Evolutionary conservation across 2,329 filamentous ascomycete genomes (phyloP).

Genomic region (Aspergillus fijiensis): DNA sequence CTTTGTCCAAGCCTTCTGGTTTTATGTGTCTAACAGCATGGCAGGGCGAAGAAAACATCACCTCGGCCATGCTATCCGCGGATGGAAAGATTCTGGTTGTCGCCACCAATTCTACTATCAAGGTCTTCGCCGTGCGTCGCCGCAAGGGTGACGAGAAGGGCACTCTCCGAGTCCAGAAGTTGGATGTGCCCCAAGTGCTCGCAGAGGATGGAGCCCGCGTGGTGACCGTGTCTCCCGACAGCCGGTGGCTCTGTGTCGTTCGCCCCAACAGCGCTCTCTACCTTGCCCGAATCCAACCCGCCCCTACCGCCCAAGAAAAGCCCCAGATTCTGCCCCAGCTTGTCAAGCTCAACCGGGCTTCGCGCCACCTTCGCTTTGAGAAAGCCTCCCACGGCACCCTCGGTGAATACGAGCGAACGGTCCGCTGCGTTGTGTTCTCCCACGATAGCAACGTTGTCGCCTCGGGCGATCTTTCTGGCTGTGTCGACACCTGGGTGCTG

Average conservation of each 20-base stretch:
- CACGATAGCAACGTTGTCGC: conserved; percentile 76
- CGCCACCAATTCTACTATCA: conserved; percentile 71
- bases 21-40: conserved; percentile 15
- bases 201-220: conserved; percentile 65
- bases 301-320: conserved; percentile 44
- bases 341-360: conserved; percentile 40
- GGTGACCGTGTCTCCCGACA: conserved; percentile 54
- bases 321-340: conserved; percentile 47
- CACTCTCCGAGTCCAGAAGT: conserved; percentile 68
- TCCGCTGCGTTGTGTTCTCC: conserved; percentile 75
- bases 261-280: conserved; percentile 61
- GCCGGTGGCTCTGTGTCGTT: conserved; percentile 50
- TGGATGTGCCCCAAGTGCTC: conserved; percentile 62
- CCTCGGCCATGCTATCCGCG: conserved; percentile 67
- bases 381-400: conserved; percentile 63
- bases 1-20: not conserved
- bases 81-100: conserved; percentile 75
- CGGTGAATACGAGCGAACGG: conserved; percentile 72
- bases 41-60: conserved; percentile 77
- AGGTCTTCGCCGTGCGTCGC: conserved; percentile 69
- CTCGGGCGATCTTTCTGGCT: conserved; percentile 77
- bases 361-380: conserved; percentile 37
- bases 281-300: conserved; percentile 50
- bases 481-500: conserved; percentile 82
- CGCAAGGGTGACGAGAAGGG: conserved; percentile 53